These are phyloP conservation scores for Diatrype stigma DNA, from an alignment of 2,329 filamentous ascomycete species.

Conservation along the genomic window DNA sequence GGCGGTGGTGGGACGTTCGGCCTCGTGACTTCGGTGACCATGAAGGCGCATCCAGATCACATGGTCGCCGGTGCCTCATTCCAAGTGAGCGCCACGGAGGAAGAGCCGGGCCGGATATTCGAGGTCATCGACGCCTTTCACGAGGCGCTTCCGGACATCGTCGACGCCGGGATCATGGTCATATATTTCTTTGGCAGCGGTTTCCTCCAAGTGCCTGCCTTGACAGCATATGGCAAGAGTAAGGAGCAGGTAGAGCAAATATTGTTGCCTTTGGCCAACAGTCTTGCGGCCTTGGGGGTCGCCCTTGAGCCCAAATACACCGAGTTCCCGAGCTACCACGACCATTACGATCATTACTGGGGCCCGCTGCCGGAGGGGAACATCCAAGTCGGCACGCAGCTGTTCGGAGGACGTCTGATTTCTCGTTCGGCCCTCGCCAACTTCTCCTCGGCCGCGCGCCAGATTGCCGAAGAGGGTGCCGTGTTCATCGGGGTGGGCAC, in stretches of 20 bases:
- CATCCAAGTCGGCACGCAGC: slow-evolving; percentile 27
- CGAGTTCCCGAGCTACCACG: slow-evolving; percentile 24
- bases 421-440: slow-evolving; percentile 27
- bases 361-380: slow-evolving; percentile 31
- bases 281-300: slow-evolving; percentile 20
- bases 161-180: slow-evolving; percentile 19
- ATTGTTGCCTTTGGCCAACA: slow-evolving; percentile 21
- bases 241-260: slow-evolving; percentile 22
- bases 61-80: slow-evolving; percentile 16
- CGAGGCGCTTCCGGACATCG: slow-evolving; percentile 19
- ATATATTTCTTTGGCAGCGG: slow-evolving; percentile 16
- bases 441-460: slow-evolving; percentile 27
- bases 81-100: slow-evolving; percentile 13
- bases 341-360: slow-evolving; percentile 32
- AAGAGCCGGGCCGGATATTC: slow-evolving; percentile 15
- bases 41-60: slow-evolving; percentile 15
- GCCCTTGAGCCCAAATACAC: slow-evolving; percentile 18
- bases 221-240: slow-evolving; percentile 26
- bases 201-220: slow-evolving; percentile 17
- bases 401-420: slow-evolving; percentile 34
- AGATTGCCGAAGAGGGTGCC: slow-evolving; percentile 27
- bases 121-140: slow-evolving; percentile 19
- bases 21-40: slow-evolving; percentile 32
- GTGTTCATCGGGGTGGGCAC: slow-evolving; percentile 27
- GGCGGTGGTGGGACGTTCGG: slow-evolving; percentile 48